A percentile compares a stretch with the other conserved stretches of the same genome.
phyloP scores from a whole-genome alignment of 495 filamentous ascomycete species.

The Penicillium paradoxum region DNA sequence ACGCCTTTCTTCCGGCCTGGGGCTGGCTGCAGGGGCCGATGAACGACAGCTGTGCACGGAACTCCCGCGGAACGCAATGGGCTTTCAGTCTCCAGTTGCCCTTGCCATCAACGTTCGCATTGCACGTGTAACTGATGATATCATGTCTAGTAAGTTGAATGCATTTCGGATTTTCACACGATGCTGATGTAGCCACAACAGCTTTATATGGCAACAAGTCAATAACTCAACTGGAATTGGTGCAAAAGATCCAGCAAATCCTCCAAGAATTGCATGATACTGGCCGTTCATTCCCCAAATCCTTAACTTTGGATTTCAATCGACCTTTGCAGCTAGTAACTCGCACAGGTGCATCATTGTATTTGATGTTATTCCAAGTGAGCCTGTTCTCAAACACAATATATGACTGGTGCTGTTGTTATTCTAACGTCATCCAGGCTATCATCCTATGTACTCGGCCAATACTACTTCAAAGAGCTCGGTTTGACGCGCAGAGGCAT shows the following conservation, averaged over 20 bases:
- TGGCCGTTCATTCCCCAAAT: slow-evolving; percentile 12
- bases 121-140: slow-evolving; percentile 21
- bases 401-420: background rate
- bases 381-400: background rate
- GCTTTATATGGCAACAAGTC: slow-evolving; percentile 21
- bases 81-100: slow-evolving; percentile 20
- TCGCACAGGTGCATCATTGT: slow-evolving; percentile 19
- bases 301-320: slow-evolving; percentile 16
- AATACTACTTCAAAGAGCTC: slow-evolving; percentile 18
- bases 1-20: slow-evolving; percentile 20
- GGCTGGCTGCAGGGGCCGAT: slow-evolving; percentile 22
- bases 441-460: slow-evolving; percentile 23
- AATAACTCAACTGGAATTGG: slow-evolving; percentile 18
- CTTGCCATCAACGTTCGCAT: slow-evolving; percentile 21
- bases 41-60: slow-evolving; percentile 17
- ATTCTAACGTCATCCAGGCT: slow-evolving; percentile 1
- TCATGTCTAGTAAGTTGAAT: slow-evolving; percentile 19
- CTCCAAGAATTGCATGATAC: slow-evolving; percentile 20
- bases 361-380: slow-evolving; percentile 21
- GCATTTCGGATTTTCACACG: background rate
- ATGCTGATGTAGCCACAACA: background rate
- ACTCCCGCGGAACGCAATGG: slow-evolving; percentile 12
- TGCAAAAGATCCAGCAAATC: slow-evolving; percentile 14
- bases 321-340: slow-evolving; percentile 14
- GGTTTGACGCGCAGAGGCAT: slow-evolving; percentile 12